These are phyloP conservation scores for Epichloe amarillans DNA, from an alignment of 2,329 filamentous ascomycete genomes.

Conservation along the genomic window DNA sequence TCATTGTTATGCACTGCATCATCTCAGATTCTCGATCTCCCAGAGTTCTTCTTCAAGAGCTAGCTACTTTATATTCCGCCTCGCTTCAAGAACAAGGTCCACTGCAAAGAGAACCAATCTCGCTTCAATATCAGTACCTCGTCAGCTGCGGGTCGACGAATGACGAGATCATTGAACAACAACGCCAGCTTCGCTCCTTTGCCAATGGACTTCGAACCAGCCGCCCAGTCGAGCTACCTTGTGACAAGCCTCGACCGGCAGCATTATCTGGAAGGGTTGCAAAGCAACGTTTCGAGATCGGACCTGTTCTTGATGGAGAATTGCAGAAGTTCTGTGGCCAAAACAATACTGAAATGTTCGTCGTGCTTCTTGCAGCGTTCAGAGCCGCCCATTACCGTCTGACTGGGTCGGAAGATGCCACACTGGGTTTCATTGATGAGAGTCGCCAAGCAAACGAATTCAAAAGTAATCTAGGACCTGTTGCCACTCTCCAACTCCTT, in stretches of 20 bases:
- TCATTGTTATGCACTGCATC: not conserved
- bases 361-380: conserved; percentile 13
- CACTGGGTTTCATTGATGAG: conserved; percentile 10
- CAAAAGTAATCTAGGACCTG: not conserved
- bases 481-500: conserved; percentile 10
- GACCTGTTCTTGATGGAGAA: not conserved
- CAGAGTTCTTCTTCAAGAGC: not conserved
- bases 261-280: not conserved
- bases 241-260: not conserved
- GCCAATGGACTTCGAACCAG: not conserved
- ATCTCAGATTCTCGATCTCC: not conserved
- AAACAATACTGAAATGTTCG: not conserved
- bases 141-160: not conserved
- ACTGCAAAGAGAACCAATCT: not conserved
- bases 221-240: not conserved
- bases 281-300: not conserved
- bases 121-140: not conserved
- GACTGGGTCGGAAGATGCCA: conserved; percentile 12
- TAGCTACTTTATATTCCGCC: not conserved
- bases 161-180: not conserved
- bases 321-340: not conserved
- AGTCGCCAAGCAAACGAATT: conserved; percentile 10
- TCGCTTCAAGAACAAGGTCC: not conserved
- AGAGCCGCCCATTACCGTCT: conserved; percentile 14
- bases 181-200: not conserved